phyloP scores from a whole-genome alignment of 345 rosid species.

The Rhizophora mangle region DNA sequence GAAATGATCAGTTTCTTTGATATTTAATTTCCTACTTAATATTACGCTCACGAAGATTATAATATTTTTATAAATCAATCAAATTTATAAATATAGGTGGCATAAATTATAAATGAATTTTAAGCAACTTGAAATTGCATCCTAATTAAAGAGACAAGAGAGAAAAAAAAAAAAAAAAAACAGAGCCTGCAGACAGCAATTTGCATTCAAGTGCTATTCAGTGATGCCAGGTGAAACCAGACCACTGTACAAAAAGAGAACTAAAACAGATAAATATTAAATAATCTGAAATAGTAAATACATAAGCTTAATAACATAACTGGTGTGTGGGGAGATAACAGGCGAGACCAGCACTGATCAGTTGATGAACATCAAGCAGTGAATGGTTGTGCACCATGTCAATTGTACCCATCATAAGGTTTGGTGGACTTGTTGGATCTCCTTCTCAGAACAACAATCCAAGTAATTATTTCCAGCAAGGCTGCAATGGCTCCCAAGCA shows the following conservation, averaged over 20 bases:
- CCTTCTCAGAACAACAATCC: constrained; percentile 65
- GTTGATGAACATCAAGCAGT: constrained; percentile 8
- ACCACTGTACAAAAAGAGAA: constrained; percentile 15
- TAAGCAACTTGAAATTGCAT: not conserved
- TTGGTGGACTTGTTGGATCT: constrained; percentile 50
- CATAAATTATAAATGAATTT: too few relatives aligned
- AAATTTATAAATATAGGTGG: too few relatives aligned
- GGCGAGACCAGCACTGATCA: not conserved
- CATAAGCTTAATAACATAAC: too few relatives aligned
- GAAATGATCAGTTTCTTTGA: too few relatives aligned
- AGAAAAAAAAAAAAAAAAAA: not conserved
- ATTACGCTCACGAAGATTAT: too few relatives aligned
- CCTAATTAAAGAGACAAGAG: not conserved
- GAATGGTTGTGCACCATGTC: constrained; percentile 35
- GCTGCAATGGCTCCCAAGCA: constrained; percentile 55
- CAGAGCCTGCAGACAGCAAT: not conserved
- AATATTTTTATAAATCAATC: too few relatives aligned
- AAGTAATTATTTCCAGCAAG: constrained; percentile 63
- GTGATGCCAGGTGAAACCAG: constrained; percentile 6
- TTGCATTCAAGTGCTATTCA: not conserved
- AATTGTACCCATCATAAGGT: constrained; percentile 43
- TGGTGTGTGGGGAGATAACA: not conserved
- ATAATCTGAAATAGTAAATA: not conserved
- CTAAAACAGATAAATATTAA: not conserved
- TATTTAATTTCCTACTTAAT: too few relatives aligned